Conservation (phyloP, 192 early-diverging fungal species). For the Phlyctochytrium bullatum region DNA sequence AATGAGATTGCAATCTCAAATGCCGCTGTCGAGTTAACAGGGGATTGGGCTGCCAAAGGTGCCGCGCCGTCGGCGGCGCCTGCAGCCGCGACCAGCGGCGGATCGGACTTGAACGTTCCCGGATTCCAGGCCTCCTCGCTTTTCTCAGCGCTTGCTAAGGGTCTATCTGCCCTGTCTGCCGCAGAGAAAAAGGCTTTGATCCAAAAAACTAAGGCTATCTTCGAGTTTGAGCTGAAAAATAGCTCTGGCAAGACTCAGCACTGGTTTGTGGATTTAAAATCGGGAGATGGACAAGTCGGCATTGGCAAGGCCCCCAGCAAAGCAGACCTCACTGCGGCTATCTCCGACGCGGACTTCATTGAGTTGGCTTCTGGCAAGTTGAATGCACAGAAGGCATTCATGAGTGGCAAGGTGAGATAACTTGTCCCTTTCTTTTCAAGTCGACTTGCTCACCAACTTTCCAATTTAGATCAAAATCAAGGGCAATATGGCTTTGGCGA, state of each 20-base stretch:
- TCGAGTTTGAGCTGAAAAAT: constrained; percentile 86
- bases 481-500: constrained; percentile 55
- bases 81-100: constrained; percentile 24
- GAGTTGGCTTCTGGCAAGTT: constrained; percentile 80
- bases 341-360: constrained; percentile 80
- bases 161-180: constrained; percentile 54
- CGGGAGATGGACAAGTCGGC: constrained; percentile 57
- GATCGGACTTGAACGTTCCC: constrained; percentile 44
- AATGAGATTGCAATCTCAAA: constrained; percentile 86
- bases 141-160: constrained; percentile 65
- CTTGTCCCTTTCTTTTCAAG: too few species aligned
- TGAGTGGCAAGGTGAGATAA: constrained; percentile 67
- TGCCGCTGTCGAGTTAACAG: constrained; percentile 84
- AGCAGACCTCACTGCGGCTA: constrained; percentile 69
- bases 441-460: constrained; percentile 31
- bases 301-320: constrained; percentile 55
- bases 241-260: constrained; percentile 61
- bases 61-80: constrained; percentile 20
- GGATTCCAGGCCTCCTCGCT: constrained; percentile 78
- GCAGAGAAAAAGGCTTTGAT: constrained; percentile 62
- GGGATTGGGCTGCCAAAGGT: constrained; percentile 27
- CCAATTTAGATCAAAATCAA: constrained; percentile 59
- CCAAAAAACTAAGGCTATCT: constrained; percentile 78
- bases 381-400: constrained; percentile 88
- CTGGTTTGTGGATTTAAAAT: constrained; percentile 88